Evolutionary conservation across 2,329 filamentous ascomycete genomes (phyloP).

Genomic region (Aureobasidium subglaciale): DNA sequence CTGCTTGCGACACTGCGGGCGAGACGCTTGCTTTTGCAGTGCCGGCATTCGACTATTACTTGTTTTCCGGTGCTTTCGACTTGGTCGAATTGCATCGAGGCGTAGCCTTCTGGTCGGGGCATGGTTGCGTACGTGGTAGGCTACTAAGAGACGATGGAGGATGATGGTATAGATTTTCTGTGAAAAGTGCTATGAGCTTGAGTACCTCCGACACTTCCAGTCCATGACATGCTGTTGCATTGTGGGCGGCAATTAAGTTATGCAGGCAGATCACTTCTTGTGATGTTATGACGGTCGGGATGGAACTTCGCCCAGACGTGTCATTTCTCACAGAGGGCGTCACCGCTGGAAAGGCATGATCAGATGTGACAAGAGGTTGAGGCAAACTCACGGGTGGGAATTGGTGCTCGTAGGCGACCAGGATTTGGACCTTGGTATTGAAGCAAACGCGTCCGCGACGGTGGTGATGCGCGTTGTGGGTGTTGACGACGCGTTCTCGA

Average conservation of each 20-base stretch:
- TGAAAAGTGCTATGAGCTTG: neutral
- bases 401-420: neutral
- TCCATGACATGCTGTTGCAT: too few species aligned
- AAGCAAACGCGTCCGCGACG: neutral
- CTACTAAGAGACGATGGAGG: neutral
- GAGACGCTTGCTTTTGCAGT: conserved; percentile 6
- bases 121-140: neutral
- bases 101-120: conserved; percentile 12
- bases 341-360: neutral
- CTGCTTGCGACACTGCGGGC: conserved; percentile 3
- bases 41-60: neutral
- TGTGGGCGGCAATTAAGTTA: too few species aligned
- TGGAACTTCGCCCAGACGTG: neutral
- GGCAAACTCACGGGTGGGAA: neutral
- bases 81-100: conserved; percentile 9
- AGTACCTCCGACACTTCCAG: neutral
- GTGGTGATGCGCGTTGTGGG: neutral
- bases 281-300: too few species aligned
- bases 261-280: too few species aligned
- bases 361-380: neutral
- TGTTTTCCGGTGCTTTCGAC: conserved; percentile 7
- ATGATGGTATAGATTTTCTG: neutral
- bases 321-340: neutral
- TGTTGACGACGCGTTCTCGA: conserved; percentile 1
- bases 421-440: neutral